Percentiles rank a stretch among this genome's conserved stretches.
Evolutionary conservation across 495 filamentous ascomycete genomes (phyloP).

Genomic region (Cercophora sp.): DNA sequence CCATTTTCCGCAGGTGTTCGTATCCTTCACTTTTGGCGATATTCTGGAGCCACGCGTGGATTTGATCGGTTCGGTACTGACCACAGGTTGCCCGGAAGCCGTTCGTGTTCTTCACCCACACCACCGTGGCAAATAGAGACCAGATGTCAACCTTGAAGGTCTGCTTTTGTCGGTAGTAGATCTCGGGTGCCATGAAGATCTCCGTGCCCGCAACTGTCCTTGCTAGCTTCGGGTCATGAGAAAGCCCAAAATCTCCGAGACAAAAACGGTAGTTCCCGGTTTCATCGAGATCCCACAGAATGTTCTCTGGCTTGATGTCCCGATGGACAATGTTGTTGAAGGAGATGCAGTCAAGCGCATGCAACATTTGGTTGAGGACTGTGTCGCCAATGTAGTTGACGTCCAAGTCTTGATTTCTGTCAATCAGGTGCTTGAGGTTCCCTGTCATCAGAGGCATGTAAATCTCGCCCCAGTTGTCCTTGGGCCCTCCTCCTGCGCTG

Average conservation of each 20-base stretch:
- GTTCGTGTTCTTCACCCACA: constrained; percentile 27
- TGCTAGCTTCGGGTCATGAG: constrained; percentile 21
- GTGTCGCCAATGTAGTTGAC: constrained; percentile 7
- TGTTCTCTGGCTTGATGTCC: constrained; percentile 79
- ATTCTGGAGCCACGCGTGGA: constrained; percentile 18
- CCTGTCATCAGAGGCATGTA: constrained; percentile 33
- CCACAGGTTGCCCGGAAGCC: constrained; percentile 21
- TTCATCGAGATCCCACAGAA: constrained; percentile 40
- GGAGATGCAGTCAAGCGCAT: constrained; percentile 29
- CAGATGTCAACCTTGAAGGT: constrained; percentile 38
- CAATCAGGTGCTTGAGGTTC: constrained; percentile 22
- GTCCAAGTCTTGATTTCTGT: background rate
- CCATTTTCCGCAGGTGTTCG: constrained; percentile 20
- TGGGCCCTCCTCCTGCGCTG: constrained; percentile 11
- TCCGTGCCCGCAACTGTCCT: constrained; percentile 24
- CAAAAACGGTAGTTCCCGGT: constrained; percentile 22
- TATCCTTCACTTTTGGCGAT: constrained; percentile 16
- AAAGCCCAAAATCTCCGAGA: constrained; percentile 37
- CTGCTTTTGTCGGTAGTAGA: constrained; percentile 24
- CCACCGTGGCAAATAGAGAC: constrained; percentile 40
- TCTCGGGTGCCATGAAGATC: constrained; percentile 33
- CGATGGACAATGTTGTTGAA: constrained; percentile 65
- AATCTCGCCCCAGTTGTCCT: constrained; percentile 27
- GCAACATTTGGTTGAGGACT: constrained; percentile 32
- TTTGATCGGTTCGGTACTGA: constrained; percentile 7